Conservation (phyloP, 345 rosid genomes). For the Trapa incisa region DNA sequence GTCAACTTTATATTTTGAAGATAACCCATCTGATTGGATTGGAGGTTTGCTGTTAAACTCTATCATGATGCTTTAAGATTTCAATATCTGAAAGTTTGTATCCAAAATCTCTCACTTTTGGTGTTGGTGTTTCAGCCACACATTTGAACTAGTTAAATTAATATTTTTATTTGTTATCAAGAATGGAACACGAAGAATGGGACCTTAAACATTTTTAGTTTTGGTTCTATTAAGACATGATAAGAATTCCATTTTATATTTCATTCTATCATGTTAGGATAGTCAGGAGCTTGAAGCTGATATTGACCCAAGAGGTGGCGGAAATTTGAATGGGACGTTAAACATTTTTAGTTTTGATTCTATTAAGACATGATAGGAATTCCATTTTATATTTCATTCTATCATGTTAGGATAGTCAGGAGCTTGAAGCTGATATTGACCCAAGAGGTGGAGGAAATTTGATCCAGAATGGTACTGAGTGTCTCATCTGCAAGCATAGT, state of each 20-base stretch:
- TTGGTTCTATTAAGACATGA: neutral
- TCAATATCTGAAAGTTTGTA: neutral
- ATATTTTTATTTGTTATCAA: neutral
- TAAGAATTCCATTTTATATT: constrained; percentile 4
- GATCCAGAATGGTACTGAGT: neutral
- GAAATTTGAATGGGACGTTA: constrained; percentile 7
- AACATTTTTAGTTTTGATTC: neutral
- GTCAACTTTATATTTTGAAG: neutral
- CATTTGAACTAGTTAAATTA: neutral
- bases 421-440: constrained; percentile 24
- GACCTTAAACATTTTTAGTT: neutral
- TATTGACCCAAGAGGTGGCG: constrained; percentile 18
- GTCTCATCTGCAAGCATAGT: constrained; percentile 31
- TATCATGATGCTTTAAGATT: neutral
- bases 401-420: constrained; percentile 54
- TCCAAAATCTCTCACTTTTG: neutral
- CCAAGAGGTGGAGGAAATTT: constrained; percentile 18
- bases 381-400: constrained; percentile 14
- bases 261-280: constrained; percentile 48
- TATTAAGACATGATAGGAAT: neutral
- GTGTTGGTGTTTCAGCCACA: too few relatives aligned
- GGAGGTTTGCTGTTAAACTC: neutral
- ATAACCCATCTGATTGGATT: neutral
- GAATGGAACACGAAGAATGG: neutral
- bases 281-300: constrained; percentile 33